phyloP scores from a whole-genome alignment of 2,329 filamentous ascomycete genomes.

The Teratosphaeria destructans region DNA sequence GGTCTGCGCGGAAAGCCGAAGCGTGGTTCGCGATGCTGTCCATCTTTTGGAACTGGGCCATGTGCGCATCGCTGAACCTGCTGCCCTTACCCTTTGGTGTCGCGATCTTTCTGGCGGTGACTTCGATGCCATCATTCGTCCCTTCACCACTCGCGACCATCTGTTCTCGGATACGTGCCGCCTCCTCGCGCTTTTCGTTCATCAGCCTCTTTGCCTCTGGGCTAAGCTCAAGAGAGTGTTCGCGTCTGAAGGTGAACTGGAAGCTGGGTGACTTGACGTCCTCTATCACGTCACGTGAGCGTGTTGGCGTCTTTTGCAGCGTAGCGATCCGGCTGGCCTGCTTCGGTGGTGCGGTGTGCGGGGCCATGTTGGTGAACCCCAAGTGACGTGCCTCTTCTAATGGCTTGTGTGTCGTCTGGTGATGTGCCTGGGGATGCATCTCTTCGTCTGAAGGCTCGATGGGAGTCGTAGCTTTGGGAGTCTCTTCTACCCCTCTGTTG shows the following conservation, averaged over 20 bases:
- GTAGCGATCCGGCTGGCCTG: constrained; percentile 30
- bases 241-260: constrained; percentile 51
- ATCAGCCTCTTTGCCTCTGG: constrained; percentile 51
- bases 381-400: constrained; percentile 71
- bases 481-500: constrained; percentile 18
- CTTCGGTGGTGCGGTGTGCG: constrained; percentile 40
- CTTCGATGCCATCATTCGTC: constrained; percentile 25
- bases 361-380: constrained; percentile 68
- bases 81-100: constrained; percentile 66
- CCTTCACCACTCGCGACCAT: constrained; percentile 52
- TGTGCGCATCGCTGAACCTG: constrained; percentile 76
- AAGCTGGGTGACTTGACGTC: constrained; percentile 48
- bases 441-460: constrained; percentile 64
- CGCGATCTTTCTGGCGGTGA: constrained; percentile 58
- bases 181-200: constrained; percentile 61
- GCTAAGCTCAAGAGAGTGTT: constrained; percentile 48
- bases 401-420: constrained; percentile 62
- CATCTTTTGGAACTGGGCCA: constrained; percentile 92
- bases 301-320: constrained; percentile 52
- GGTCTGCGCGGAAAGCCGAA: constrained; percentile 55
- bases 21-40: constrained; percentile 84
- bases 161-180: constrained; percentile 58
- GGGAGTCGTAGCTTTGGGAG: constrained; percentile 55
- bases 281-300: constrained; percentile 20
- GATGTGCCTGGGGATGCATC: constrained; percentile 83